These are phyloP conservation scores for Babesia ovis DNA, from an alignment of 169 alveolate species.

Conservation along the genomic window DNA sequence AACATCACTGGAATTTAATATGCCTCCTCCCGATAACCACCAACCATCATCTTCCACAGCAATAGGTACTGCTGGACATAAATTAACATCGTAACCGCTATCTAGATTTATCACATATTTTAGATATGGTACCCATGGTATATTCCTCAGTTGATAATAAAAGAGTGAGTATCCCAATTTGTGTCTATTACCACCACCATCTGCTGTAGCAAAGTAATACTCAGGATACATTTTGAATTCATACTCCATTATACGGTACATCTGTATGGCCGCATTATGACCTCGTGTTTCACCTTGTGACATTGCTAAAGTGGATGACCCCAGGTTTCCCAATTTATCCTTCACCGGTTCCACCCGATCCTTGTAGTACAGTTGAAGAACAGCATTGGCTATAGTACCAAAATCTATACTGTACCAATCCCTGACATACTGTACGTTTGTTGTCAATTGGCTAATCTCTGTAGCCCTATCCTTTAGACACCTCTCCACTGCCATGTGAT, in stretches of 20 bases:
- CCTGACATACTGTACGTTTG: not conserved
- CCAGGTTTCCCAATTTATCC: not conserved
- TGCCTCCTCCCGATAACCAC: too few species aligned
- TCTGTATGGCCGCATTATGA: not conserved
- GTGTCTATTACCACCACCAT: too few species aligned
- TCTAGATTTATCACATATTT: too few species aligned
- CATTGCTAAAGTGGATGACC: not conserved
- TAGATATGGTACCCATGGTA: constrained; percentile 25
- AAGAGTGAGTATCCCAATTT: constrained; percentile 1
- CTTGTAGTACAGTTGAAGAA: not conserved
- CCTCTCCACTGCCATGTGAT: not conserved
- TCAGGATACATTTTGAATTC: constrained; percentile 2
- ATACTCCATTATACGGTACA: not conserved
- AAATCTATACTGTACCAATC: constrained; percentile 14
- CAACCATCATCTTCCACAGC: constrained; percentile 8
- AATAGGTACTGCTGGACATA: constrained; percentile 6
- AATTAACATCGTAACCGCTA: too few species aligned
- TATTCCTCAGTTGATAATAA: constrained; percentile 7
- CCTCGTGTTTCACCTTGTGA: not conserved
- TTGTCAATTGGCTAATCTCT: not conserved
- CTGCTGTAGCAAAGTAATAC: not conserved
- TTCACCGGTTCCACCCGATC: not conserved
- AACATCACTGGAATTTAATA: too few species aligned
- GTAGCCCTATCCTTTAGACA: not conserved
- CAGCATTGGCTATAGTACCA: not conserved